Percentiles rank a stretch among this genome's conserved stretches.
phyloP scores from a whole-genome alignment of 495 filamentous ascomycete species.

The Hyaloscypha variabilis region DNA sequence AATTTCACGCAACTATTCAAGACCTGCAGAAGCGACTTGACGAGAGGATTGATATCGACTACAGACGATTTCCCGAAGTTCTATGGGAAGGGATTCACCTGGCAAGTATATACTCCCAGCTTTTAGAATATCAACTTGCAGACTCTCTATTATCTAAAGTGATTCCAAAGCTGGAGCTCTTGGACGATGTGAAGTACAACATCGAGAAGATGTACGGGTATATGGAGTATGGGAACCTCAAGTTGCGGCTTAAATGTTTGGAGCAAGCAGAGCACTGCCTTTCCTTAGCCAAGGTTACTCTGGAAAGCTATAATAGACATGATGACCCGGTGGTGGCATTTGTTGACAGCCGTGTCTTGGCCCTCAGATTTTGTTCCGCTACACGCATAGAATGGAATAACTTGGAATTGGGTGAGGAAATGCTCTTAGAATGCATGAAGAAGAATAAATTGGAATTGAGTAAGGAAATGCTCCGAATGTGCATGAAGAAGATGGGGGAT shows the following conservation, averaged over 20 bases:
- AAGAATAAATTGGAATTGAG: neutral
- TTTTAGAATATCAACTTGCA: neutral
- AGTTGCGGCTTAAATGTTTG: neutral
- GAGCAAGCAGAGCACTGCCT: neutral
- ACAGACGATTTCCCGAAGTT: neutral
- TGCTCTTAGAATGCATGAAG: neutral
- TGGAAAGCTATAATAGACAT: neutral
- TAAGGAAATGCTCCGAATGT: neutral
- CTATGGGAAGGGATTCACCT: conserved; percentile 8
- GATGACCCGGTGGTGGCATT: conserved; percentile 2
- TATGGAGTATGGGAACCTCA: neutral
- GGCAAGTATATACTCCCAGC: neutral
- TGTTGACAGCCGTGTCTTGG: neutral
- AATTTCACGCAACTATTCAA: neutral
- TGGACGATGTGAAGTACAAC: conserved; percentile 1
- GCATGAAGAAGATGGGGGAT: neutral
- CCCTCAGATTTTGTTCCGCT: neutral
- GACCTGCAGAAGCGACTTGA: conserved; percentile 7
- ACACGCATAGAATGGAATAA: neutral
- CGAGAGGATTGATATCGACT: neutral
- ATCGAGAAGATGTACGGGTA: conserved; percentile 3
- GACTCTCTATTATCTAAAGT: conserved; percentile 1
- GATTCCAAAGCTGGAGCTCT: conserved; percentile 4
- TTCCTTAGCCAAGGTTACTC: neutral
- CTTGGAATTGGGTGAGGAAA: neutral